These are phyloP conservation scores for Dothiorella sarmentorum DNA, from an alignment of 2,329 filamentous ascomycete genomes.

Conservation along the genomic window DNA sequence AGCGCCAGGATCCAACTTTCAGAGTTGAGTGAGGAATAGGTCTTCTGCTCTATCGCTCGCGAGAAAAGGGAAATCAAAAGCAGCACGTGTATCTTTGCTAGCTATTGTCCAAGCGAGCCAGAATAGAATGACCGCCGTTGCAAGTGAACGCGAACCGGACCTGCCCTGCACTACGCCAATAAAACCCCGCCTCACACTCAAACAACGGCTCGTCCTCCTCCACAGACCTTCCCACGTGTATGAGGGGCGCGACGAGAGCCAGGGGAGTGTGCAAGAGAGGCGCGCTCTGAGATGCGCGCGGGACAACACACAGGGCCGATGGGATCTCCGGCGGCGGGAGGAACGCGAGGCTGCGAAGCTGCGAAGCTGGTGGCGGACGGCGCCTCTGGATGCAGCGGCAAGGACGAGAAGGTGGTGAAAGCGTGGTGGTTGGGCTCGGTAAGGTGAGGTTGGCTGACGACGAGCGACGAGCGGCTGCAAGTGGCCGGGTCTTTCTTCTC, in stretches of 20 bases:
- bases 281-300: not conserved
- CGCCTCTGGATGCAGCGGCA: not conserved
- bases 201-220: constrained; percentile 5
- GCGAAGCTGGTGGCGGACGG: not conserved
- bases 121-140: constrained; percentile 26
- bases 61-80: constrained; percentile 39
- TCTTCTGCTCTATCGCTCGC: constrained; percentile 32
- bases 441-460: constrained; percentile 13
- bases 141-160: constrained; percentile 15
- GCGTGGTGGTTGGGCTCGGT: constrained; percentile 5
- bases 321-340: not conserved
- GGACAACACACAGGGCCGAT: not conserved
- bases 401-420: not conserved
- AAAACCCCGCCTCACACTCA: constrained; percentile 6
- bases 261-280: not conserved
- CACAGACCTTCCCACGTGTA: constrained; percentile 9
- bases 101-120: constrained; percentile 40
- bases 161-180: constrained; percentile 18
- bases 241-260: not conserved
- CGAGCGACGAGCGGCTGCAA: not conserved
- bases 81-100: constrained; percentile 47
- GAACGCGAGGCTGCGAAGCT: not conserved
- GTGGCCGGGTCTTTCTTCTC: constrained; percentile 11
- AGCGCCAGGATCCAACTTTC: constrained; percentile 16
- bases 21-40: constrained; percentile 14